Base-by-base conservation (phyloP, 2,329 filamentous ascomycete genomes). In the Helicocarpus griseus region DNA sequence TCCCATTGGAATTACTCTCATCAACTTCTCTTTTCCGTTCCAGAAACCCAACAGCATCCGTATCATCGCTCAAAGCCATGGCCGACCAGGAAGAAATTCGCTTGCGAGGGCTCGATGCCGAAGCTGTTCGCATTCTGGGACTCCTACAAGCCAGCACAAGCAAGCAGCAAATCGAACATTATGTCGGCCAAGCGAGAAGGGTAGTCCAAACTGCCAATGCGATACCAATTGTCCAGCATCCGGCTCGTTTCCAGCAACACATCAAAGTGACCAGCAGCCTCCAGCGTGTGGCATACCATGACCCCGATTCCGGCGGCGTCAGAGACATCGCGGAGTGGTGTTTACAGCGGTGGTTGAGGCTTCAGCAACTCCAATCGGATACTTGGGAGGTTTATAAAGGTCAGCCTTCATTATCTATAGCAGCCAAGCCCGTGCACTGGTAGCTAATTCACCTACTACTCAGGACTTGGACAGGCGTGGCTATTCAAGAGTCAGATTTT, bases 401-500 rank as follows among this genome's bases (percentile, higher is more conserved):
- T 75, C 61, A 57, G 67, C 58, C n/a, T n/a, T n/a, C n/a, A n/a
- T n/a, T n/a, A n/a, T n/a, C n/a, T n/a, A n/a, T n/a, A n/a, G n/a
- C n/a, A n/a, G n/a, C n/a, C n/a, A n/a, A n/a, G n/a, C n/a, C n/a
- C n/a, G n/a, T n/a, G n/a, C n/a, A n/a, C n/a, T n/a, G n/a, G n/a
- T n/a, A n/a, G n/a, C n/a, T n/a, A n/a, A n/a, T n/a, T n/a, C n/a
- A n/a, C n/a, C n/a, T n/a, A n/a, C n/a, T n/a, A n/a, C n/a, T n/a
- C 57, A 74, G 77, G 75, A 3, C 64, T 78, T 19, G 77, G 75
- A 17, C 65, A 70, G 24, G 72, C 73, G 41, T 80, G 77, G 77
- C 66, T 78, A 1, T 66, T 70, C 40, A 73, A 72, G 58, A 71
- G 76, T n/a, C 77, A 79, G 56, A 70, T 67, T 52, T 68, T 66